Evolutionary conservation across 2,329 filamentous ascomycete genomes (phyloP).

Genomic region (Exophiala mesophila): DNA sequence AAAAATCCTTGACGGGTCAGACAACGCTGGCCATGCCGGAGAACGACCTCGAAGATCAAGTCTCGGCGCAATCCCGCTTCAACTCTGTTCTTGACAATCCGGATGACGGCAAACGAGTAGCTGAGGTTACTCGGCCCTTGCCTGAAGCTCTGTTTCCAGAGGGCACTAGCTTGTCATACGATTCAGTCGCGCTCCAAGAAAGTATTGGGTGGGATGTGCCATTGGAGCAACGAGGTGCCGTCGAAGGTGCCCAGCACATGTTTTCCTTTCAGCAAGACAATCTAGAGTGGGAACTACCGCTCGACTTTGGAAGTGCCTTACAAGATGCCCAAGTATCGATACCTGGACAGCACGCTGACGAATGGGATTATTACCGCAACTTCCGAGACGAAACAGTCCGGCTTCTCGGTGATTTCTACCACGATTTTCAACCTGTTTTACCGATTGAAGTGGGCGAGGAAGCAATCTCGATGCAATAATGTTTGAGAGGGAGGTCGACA

Average conservation of each 20-base stretch:
- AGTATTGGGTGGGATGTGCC: too few relatives aligned
- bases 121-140: background rate
- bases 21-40: background rate
- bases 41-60: background rate
- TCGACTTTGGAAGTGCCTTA: background rate
- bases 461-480: too few relatives aligned
- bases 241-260: too few relatives aligned
- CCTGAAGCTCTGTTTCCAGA: background rate
- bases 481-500: too few relatives aligned
- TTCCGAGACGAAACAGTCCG: constrained; percentile 1
- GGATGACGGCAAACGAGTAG: background rate
- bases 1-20: background rate
- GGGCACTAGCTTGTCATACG: background rate
- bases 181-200: background rate
- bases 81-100: background rate
- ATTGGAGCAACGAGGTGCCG: too few relatives aligned
- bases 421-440: background rate
- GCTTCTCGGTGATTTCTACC: background rate
- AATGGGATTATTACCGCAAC: background rate
- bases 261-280: too few relatives aligned
- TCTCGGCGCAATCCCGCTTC: background rate
- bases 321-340: background rate
- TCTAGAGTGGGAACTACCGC: background rate
- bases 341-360: background rate
- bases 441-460: too few relatives aligned